Base-by-base conservation (phyloP, 306 rosid genomes). In the Elaeagnus macrophylla region DNA sequence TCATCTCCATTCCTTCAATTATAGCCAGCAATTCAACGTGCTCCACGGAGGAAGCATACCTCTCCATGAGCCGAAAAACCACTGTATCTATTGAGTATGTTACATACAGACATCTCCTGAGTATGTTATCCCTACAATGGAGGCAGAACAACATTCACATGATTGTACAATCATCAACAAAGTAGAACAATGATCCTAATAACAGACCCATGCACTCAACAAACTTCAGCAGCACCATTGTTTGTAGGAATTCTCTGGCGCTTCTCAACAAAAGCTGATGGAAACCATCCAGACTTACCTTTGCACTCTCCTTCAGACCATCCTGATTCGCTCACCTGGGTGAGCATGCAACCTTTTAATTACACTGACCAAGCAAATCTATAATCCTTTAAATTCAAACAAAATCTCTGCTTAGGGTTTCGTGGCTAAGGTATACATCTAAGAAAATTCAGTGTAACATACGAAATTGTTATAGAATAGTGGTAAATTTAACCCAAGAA, bases 281-380 rank as follows among this genome's bases (percentile, higher is more conserved):
- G 96, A 77, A 91, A 91, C 99, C 99, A 91, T 54, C 99, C 99
- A 7, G 81, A 86, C 56, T 60, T 75, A 18, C 99, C 96, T 37
- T 77, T 84, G 79, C 89, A 87, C 76, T 91, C 96, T 57, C 99
- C 99, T 80, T 91, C 99, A 38, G 99, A 78, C 99, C 99, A 91
- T 47, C 99, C 99, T 45, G 95, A 48, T 50, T 76, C 54, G 54
- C 56, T 87, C 71, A 84, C 87, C 96, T 91, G 83, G 2, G 50
- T 37, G 58, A 67, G 49, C 59, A 59, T 35, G 39, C 5, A 67
- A 10, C n/a, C 35, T 40, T n/a, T 32, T 35, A 48, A 40, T 46
- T 45, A 39, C 50, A 67, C 13, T 32, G 32, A 54, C 39, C 14
- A 53, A n/a, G 48, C 15, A 37, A 48, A 40, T 9, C 25, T 40